Percentiles rank a stretch among this genome's conserved stretches.
Evolutionary conservation across 352 stramenopile genomes (phyloP).

Genomic region (Globisporangium okanoganense): DNA sequence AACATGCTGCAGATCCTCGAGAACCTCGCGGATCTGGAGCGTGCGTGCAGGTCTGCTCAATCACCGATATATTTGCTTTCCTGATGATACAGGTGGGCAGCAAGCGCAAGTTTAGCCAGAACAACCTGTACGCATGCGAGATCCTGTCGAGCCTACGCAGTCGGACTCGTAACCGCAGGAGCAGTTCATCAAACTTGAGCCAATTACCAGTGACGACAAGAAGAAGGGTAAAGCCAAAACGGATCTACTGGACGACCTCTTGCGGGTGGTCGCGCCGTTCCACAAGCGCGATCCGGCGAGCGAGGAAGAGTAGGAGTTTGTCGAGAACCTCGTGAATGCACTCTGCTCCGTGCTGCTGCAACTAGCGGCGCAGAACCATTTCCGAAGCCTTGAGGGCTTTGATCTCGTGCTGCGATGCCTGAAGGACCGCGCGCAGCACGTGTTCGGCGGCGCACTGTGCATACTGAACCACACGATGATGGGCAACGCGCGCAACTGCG

Average conservation of each 20-base stretch:
- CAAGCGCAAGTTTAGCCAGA: constrained; percentile 42
- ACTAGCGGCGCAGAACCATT: constrained; percentile 42
- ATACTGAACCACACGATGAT: constrained; percentile 62
- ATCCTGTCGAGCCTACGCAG: constrained; percentile 82
- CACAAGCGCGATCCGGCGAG: constrained; percentile 75
- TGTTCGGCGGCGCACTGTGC: constrained; percentile 49
- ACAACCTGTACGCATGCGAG: constrained; percentile 84
- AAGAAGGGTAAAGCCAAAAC: no score
- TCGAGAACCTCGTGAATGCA: constrained; percentile 92
- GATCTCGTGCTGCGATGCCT: constrained; percentile 92
- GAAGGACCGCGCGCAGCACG: constrained; percentile 78
- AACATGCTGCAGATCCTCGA: constrained; percentile 80
- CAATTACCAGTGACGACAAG: neutral
- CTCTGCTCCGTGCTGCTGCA: constrained; percentile 78
- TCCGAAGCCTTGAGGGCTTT: constrained; percentile 81
- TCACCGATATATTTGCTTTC: constrained; percentile 53
- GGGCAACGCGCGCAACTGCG: constrained; percentile 56
- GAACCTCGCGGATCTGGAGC: constrained; percentile 63
- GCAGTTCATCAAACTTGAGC: constrained; percentile 26
- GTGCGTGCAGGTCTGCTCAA: constrained; percentile 36
- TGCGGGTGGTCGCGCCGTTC: constrained; percentile 89
- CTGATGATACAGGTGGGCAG: constrained; percentile 46
- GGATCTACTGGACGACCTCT: constrained; percentile 89
- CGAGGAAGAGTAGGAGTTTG: constrained; percentile 88
- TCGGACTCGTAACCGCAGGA: constrained; percentile 36